Base-by-base conservation (phyloP, 1,139 yeast species). In the Hemisphaericaspora subhashii region DNA sequence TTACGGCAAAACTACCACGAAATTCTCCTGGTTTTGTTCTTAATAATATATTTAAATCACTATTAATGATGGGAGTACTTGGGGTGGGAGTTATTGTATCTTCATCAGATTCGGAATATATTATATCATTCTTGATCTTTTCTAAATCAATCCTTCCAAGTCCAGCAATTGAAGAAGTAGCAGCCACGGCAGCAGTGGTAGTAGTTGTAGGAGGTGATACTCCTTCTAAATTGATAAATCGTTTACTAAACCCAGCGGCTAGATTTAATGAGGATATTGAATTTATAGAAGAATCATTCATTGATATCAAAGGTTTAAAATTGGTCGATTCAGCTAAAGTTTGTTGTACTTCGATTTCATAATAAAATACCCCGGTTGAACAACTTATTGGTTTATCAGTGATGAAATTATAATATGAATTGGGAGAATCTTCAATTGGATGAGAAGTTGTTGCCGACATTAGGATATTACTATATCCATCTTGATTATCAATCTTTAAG, bases 1-100 rank as follows among this genome's bases (percentile, higher is more conserved):
- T 68, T 14, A 71, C 59, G 0, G 74, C 76, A 51, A 61, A 68
- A 45, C 74, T 69, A 1, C 74, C 76, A 35, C 55, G 58, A 37
- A 68, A 55, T 26, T 62, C 69, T 5, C 74, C 74, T 2, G 74
- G 74, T 39, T 57, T 62, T 12, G 53, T 44, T 24, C 53, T 54
- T 22, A 66, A 50, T 18, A 60, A 48, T 1, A 49, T 44, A 20
- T 58, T 61, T 13, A 56, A 30, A 46, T 55, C 47, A 42, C 31
- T 29, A 28, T 25, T 35, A 6, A 34, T 25, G 4, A 15, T 24
- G 5, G 27, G 27, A 24, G 27, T 24, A 15, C 11, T 12, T 4
- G 27, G 6, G 4, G 27, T 24, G 5, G 6, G 12, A 3, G 29
- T 34, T 10, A 36, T 15, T n/a, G 11, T 16, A 18, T 29, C 32